Conservation (phyloP, 176 grass and related monocot species). For the Echinochloa phyllopogon region DNA sequence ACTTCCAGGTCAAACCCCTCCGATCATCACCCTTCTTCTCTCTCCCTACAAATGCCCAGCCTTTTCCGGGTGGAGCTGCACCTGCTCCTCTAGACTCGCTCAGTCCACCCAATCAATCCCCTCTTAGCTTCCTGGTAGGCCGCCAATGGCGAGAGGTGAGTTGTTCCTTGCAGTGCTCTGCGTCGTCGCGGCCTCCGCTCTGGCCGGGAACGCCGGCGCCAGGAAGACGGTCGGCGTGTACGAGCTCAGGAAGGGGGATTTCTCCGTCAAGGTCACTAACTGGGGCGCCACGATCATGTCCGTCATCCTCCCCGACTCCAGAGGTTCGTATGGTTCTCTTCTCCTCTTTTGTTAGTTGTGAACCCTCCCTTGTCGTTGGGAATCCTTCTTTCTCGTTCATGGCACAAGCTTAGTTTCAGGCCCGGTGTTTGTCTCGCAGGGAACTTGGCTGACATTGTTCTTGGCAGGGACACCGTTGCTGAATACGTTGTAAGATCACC, state of each 20-base stretch:
- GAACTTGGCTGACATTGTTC: conserved; percentile 74
- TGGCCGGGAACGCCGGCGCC: neutral
- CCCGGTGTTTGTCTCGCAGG: conserved; percentile 37
- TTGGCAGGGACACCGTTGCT: conserved; percentile 73
- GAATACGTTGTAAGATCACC: conserved; percentile 71
- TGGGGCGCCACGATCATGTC: conserved; percentile 78
- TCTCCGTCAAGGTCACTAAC: conserved; percentile 81
- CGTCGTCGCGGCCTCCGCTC: conserved; percentile 25
- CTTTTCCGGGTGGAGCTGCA: neutral
- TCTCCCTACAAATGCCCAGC: neutral
- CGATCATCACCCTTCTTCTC: neutral
- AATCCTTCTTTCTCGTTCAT: neutral
- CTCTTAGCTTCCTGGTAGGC: neutral
- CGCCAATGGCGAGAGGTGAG: neutral
- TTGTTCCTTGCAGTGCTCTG: conserved; percentile 39
- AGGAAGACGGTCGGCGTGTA: conserved; percentile 65
- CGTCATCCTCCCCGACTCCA: conserved; percentile 68
- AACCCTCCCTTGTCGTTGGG: too few relatives aligned
- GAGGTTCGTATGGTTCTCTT: conserved; percentile 35
- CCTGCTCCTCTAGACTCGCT: neutral
- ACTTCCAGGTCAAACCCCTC: too few relatives aligned
- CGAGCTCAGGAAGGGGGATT: conserved; percentile 69
- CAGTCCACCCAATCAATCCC: neutral
- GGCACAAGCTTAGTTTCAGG: too few relatives aligned
- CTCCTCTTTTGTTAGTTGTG: too few relatives aligned